Conservation (phyloP, 2,329 filamentous ascomycete species). For the Elsinoe fawcettii region DNA sequence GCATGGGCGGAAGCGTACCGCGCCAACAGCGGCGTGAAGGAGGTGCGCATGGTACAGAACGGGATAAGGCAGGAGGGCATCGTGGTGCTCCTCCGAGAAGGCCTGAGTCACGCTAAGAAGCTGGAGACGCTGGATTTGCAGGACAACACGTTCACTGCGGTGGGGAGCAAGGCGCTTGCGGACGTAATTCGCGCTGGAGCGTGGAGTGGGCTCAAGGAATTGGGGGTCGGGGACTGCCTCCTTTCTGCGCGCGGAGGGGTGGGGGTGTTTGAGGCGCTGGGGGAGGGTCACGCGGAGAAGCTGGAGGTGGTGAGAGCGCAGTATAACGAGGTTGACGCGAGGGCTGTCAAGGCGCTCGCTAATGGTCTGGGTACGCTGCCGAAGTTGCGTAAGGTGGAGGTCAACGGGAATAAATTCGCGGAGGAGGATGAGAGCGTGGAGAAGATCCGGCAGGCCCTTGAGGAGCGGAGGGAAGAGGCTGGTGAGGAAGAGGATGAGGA, state of each 20-base stretch:
- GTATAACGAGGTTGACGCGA: constrained; percentile 85
- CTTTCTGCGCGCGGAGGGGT: constrained; percentile 70
- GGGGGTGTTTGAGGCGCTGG: constrained; percentile 64
- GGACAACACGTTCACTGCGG: constrained; percentile 90
- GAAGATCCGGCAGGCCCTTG: constrained; percentile 57
- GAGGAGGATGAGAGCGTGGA: constrained; percentile 73
- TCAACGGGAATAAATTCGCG: constrained; percentile 92
- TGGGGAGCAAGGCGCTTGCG: constrained; percentile 70
- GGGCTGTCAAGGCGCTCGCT: constrained; percentile 64
- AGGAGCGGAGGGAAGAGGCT: constrained; percentile 47
- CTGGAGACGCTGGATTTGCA: constrained; percentile 81
- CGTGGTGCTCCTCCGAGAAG: constrained; percentile 67
- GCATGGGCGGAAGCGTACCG: constrained; percentile 86
- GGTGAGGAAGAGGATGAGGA: constrained; percentile 58
- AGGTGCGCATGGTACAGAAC: constrained; percentile 96
- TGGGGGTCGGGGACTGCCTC: constrained; percentile 83
- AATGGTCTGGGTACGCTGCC: constrained; percentile 49
- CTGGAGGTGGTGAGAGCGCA: constrained; percentile 77
- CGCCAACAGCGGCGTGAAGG: constrained; percentile 70
- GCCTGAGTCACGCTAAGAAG: constrained; percentile 60
- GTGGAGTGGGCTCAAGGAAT: constrained; percentile 71
- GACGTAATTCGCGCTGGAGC: constrained; percentile 53
- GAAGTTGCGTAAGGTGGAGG: constrained; percentile 72
- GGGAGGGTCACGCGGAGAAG: constrained; percentile 66
- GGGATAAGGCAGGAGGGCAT: constrained; percentile 94